Evolutionary conservation across 805 yeast genomes (phyloP).

Genomic region (Metschnikowia baotianmanensis): DNA sequence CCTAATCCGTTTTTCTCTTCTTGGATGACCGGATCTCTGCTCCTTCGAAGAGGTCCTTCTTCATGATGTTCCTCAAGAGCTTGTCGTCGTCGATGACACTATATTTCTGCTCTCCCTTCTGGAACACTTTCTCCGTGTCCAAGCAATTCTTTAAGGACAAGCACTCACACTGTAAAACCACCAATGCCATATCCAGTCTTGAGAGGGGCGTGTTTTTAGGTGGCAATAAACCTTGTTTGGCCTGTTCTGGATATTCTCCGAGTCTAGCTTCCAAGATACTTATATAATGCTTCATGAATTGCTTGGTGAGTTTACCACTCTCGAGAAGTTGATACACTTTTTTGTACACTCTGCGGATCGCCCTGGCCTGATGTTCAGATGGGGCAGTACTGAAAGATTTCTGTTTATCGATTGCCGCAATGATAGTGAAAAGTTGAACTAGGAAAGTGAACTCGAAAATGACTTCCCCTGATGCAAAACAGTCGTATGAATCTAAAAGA

Average conservation of each 20-base stretch:
- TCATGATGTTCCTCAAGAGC: slow-evolving; percentile 55
- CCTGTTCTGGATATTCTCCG: slow-evolving; percentile 46
- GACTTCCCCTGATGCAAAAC: slow-evolving; percentile 55
- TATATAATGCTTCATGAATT: slow-evolving; percentile 28
- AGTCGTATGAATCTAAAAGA: slow-evolving; percentile 58
- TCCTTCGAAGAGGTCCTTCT: slow-evolving; percentile 34
- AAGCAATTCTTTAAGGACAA: slow-evolving; percentile 45
- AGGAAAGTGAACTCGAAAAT: slow-evolving; percentile 57
- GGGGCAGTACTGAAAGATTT: slow-evolving; percentile 25
- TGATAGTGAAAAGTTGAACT: slow-evolving; percentile 48
- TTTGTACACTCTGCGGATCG: slow-evolving; percentile 50
- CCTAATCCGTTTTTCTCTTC: slow-evolving; percentile 20
- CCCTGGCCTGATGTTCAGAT: slow-evolving; percentile 20
- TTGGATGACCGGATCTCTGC: slow-evolving; percentile 20
- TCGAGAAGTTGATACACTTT: slow-evolving; percentile 64
- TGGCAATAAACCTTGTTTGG: slow-evolving; percentile 13
- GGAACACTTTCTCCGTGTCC: slow-evolving; percentile 26
- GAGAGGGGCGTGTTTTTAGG: slow-evolving; percentile 4
- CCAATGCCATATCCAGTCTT: slow-evolving; percentile 48
- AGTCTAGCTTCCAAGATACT: slow-evolving; percentile 36
- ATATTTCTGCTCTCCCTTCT: slow-evolving; percentile 27
- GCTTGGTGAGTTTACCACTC: slow-evolving; percentile 45
- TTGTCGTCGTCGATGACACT: slow-evolving; percentile 57
- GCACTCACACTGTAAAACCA: slow-evolving; percentile 57
- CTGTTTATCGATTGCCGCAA: slow-evolving; percentile 25